Percentiles rank a stretch among this genome's conserved stretches.
Conservation (phyloP, 192 early-diverging fungal species). For the Dissophora globulifera region DNA sequence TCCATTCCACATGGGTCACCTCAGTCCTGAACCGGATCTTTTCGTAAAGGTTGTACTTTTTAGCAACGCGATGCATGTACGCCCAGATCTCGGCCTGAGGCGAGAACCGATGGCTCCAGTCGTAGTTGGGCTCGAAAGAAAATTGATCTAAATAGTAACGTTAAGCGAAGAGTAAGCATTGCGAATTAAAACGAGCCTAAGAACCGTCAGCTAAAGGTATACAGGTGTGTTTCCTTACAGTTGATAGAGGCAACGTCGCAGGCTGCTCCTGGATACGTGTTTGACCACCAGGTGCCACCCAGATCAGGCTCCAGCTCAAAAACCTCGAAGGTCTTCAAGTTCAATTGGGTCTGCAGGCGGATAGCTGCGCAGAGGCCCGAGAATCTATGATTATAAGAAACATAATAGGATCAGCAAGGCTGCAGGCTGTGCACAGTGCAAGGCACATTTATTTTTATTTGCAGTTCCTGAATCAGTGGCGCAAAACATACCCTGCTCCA, state of each 20-base stretch:
- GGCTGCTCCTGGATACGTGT: slow-evolving; percentile 60
- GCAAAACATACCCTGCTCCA: slow-evolving; percentile 54
- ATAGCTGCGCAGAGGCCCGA: slow-evolving; percentile 64
- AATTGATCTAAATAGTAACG: slow-evolving; percentile 30
- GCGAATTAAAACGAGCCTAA: background rate
- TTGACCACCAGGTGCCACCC: slow-evolving; percentile 66
- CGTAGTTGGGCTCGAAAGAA: slow-evolving; percentile 53
- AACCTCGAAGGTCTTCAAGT: slow-evolving; percentile 49
- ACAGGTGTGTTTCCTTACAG: too few relatives aligned
- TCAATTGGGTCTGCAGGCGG: slow-evolving; percentile 56
- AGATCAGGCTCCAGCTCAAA: slow-evolving; percentile 59
- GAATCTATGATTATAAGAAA: slow-evolving; percentile 57
- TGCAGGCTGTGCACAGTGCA: too few relatives aligned
- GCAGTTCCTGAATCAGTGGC: too few relatives aligned
- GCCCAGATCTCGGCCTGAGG: slow-evolving; percentile 56
- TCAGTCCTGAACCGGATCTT: slow-evolving; percentile 57
- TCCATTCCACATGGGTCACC: slow-evolving; percentile 50
- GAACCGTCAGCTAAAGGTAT: too few relatives aligned
- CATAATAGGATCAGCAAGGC: too few relatives aligned
- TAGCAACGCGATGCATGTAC: slow-evolving; percentile 52
- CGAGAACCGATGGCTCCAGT: slow-evolving; percentile 57
- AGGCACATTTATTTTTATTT: too few relatives aligned
- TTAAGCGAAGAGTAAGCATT: background rate
- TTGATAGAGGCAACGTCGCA: slow-evolving; percentile 63
- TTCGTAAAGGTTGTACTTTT: slow-evolving; percentile 53